phyloP scores from a whole-genome alignment of 202 grass and related monocot genomes.

The Digitaria exilis region DNA sequence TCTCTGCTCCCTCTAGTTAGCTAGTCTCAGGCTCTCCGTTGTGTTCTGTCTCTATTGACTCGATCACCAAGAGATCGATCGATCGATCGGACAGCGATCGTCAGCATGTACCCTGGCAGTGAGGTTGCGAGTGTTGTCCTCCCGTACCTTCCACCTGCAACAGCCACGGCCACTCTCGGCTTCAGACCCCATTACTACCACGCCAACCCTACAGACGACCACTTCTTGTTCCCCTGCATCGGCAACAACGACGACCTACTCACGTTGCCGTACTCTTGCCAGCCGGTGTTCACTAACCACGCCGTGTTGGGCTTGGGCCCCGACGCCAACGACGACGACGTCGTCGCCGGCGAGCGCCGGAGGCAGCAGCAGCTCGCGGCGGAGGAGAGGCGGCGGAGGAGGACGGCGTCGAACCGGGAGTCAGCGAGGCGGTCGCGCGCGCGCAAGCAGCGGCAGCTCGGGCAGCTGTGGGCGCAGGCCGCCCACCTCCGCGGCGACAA shows the following conservation, averaged over 20 bases:
- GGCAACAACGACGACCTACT: background rate
- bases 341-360: too few relatives aligned
- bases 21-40: background rate
- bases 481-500: constrained; percentile 54
- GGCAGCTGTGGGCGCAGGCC: constrained; percentile 56
- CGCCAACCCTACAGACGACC: constrained; percentile 7
- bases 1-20: too few relatives aligned
- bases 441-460: constrained; percentile 67
- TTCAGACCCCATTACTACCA: constrained; percentile 49
- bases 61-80: too few relatives aligned
- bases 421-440: constrained; percentile 72
- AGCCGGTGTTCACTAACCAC: too few relatives aligned
- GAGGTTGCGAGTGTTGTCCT: constrained; percentile 44
- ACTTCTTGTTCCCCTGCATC: constrained; percentile 37
- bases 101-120: constrained; percentile 49
- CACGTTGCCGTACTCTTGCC: background rate
- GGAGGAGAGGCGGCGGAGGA: constrained; percentile 62
- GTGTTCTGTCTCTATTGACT: background rate
- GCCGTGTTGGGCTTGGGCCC: too few relatives aligned
- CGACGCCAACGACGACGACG: too few relatives aligned
- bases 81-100: background rate
- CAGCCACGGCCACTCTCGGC: constrained; percentile 19
- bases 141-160: constrained; percentile 28
- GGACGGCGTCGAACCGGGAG: constrained; percentile 72
- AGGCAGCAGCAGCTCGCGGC: constrained; percentile 26